Base-by-base conservation (phyloP, 164 flowering plant species). In the Brasenia schreberi region DNA sequence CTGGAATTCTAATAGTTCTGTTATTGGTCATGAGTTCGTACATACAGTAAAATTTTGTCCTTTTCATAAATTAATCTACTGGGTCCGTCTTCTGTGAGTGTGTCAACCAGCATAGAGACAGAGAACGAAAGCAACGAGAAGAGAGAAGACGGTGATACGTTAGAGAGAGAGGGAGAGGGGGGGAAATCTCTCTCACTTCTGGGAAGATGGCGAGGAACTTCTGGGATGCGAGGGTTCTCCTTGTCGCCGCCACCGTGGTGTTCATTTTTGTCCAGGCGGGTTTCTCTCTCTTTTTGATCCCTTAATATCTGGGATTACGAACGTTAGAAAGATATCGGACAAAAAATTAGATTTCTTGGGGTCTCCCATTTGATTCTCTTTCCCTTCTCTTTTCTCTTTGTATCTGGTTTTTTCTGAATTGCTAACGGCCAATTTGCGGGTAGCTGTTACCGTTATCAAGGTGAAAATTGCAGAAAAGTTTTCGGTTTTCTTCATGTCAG, bases 221-320 rank as follows among this genome's bases (percentile, higher is more conserved):
- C n/a, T 90, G 87, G 74, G 98, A 92, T 80, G 78, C 73, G 63
- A 82, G 93, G 33, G 76, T 80, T 66, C 87, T 92, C 43, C 89
- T 92, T 59, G 66, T 92, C 2, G 64, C 80, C 18, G 96, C 92
- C 0, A 96, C 87, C 4, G 75, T 69, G 12, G 85, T 78, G 14
- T 92, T 92, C 84, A 84, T 92, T 77, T 92, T 78, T 81, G 80
- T 92, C 75, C 98, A 92, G 93, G 98, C 88, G 9, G 12, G 16
- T 39, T 45, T 58, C 53, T n/a, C 0, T 59, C 0, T 59, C 52
- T 33, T 23, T 19, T 68, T 19, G n/a, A 43, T 14, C 43, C 69
- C 64, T 56, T 71, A 67, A 9, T n/a, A 17, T 60, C 19, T 17
- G n/a, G 19, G 9, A 7, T 60, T 23, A 23, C 27, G 27, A 23